A percentile compares a stretch with the other conserved stretches of the same genome.
Conservation (phyloP, 2,329 filamentous ascomycete species). For the Pestalotiopsis sp. region DNA sequence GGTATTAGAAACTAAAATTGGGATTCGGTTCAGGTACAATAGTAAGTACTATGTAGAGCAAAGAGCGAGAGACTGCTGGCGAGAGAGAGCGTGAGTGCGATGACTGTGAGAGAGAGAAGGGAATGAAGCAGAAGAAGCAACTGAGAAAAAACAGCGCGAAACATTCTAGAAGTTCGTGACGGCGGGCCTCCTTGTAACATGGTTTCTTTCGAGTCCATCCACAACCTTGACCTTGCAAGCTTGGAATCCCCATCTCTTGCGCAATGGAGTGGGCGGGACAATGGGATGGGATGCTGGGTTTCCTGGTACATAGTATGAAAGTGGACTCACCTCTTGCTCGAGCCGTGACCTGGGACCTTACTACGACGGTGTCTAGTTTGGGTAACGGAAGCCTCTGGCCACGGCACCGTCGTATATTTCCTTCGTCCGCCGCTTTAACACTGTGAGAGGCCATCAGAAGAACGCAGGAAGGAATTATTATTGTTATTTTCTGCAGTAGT, state of each 20-base stretch:
- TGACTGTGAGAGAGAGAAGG: background rate
- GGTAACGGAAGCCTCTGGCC: background rate
- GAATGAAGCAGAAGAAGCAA: background rate
- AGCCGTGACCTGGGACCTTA: background rate
- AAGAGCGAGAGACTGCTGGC: background rate
- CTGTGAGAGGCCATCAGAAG: no score
- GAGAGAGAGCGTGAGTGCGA: background rate
- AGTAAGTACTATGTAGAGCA: background rate
- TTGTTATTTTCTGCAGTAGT: no score
- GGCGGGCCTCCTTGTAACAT: background rate
- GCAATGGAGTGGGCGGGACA: background rate
- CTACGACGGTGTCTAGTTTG: background rate
- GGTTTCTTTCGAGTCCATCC: background rate
- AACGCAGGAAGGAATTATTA: no score
- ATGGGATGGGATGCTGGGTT: background rate
- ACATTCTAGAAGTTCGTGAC: constrained; percentile 11
- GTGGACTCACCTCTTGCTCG: background rate
- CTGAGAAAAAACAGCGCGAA: background rate
- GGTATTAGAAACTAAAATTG: background rate
- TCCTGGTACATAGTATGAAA: background rate
- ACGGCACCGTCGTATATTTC: background rate
- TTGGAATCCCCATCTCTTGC: background rate
- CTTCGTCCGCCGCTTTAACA: background rate
- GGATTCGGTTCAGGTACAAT: no score
- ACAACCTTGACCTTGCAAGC: background rate